Evolutionary conservation across 169 alveolate genomes (phyloP).

Genomic region (Eimeria necatrix): DNA sequence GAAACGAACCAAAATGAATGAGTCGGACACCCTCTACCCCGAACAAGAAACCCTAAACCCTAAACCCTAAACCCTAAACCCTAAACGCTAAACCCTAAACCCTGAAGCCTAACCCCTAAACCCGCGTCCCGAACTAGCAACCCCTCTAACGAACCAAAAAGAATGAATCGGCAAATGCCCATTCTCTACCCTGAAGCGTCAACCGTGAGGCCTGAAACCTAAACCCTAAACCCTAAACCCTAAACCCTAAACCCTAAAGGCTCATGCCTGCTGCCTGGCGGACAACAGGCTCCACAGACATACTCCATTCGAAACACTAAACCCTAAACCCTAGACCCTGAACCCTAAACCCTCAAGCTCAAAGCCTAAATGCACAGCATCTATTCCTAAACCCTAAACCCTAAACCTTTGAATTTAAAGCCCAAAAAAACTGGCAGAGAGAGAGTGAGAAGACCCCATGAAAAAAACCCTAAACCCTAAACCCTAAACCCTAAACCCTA

Average conservation of each 20-base stretch:
- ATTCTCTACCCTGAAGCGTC: too few species aligned
- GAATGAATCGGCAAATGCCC: too few species aligned
- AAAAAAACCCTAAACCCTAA: background rate
- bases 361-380: too few species aligned
- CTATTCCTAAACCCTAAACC: too few species aligned
- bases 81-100: background rate
- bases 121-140: background rate
- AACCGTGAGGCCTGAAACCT: too few species aligned
- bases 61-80: background rate
- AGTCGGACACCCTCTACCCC: background rate
- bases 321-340: conserved; percentile 44
- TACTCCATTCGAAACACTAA: background rate
- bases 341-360: background rate
- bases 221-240: too few species aligned
- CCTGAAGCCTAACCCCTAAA: background rate
- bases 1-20: too few species aligned
- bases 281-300: too few species aligned
- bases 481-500: background rate
- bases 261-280: too few species aligned
- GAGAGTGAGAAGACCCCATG: too few species aligned
- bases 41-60: background rate
- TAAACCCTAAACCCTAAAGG: too few species aligned
- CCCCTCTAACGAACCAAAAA: background rate
- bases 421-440: background rate
- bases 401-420: too few species aligned